Percentiles rank a stretch among this genome's conserved stretches.
Evolutionary conservation across 1,284 basidiomycete genomes (phyloP).

Genomic region (Puccinia coronata): DNA sequence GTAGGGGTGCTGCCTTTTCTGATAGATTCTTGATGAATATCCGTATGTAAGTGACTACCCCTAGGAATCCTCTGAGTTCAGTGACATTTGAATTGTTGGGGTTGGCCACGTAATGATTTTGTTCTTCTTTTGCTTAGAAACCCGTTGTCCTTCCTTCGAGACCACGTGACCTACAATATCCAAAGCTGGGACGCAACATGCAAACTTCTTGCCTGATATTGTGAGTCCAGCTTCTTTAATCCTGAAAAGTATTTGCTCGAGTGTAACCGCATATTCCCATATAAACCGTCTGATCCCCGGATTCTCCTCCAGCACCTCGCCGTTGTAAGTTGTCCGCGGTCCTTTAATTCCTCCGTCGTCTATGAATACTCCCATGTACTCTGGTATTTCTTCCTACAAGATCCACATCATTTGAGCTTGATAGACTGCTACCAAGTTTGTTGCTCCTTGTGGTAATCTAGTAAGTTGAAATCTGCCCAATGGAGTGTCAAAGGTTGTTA

Average conservation of each 20-base stretch:
- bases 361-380: neutral
- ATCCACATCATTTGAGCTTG: constrained; percentile 39
- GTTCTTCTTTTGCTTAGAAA: constrained; percentile 9
- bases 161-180: constrained; percentile 11
- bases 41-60: neutral
- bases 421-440: constrained; percentile 25
- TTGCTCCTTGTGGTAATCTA: constrained; percentile 26
- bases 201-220: constrained; percentile 26
- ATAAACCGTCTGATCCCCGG: neutral
- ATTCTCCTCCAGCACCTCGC: no score
- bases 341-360: constrained; percentile 10
- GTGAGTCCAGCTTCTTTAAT: constrained; percentile 41
- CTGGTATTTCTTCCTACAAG: neutral
- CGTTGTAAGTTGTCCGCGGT: neutral
- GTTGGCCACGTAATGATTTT: constrained; percentile 5
- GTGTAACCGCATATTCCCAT: neutral
- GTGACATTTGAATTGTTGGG: neutral
- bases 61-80: neutral
- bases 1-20: neutral
- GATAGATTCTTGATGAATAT: constrained; percentile 22
- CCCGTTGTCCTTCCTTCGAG: neutral
- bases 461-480: constrained; percentile 14
- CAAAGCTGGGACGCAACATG: neutral
- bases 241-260: constrained; percentile 3
- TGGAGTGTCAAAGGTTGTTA: constrained; percentile 25